Conservation (phyloP, 1,284 basidiomycete species). For the Boletus sp. region DNA sequence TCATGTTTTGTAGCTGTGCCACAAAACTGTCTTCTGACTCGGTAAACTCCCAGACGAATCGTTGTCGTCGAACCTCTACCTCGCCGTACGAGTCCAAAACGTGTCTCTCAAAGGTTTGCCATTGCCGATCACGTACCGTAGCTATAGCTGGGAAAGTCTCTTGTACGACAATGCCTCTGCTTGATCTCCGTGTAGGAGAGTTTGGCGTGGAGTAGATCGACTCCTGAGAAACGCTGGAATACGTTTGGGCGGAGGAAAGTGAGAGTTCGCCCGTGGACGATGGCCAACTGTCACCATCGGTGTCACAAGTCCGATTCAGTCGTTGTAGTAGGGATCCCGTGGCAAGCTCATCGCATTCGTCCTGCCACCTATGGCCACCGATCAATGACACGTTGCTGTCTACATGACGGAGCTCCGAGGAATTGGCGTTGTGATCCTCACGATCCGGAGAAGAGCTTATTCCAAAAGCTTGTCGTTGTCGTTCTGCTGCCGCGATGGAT, state of each 20-base stretch:
- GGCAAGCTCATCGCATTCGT: slow-evolving; percentile 38
- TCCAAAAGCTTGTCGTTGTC: slow-evolving; percentile 45
- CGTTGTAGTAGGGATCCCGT: slow-evolving; percentile 52
- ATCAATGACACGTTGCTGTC: slow-evolving; percentile 52
- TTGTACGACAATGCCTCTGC: slow-evolving; percentile 2
- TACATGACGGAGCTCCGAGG: slow-evolving; percentile 36
- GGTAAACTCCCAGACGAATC: slow-evolving; percentile 64
- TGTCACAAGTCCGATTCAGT: slow-evolving; percentile 29
- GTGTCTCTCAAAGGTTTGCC: slow-evolving; percentile 24
- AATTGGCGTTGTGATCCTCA: slow-evolving; percentile 13
- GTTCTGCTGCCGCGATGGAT: slow-evolving; percentile 40
- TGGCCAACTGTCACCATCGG: slow-evolving; percentile 7
- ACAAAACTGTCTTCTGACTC: slow-evolving; percentile 70
- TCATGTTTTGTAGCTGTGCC: slow-evolving; percentile 56
- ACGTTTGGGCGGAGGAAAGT: slow-evolving; percentile 11
- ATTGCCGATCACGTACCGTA: slow-evolving; percentile 17
- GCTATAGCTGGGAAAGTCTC: slow-evolving; percentile 11
- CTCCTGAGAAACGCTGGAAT: slow-evolving; percentile 21
- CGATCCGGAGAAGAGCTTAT: slow-evolving; percentile 41
- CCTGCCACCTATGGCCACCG: slow-evolving; percentile 40
- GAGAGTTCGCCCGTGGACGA: slow-evolving; percentile 10
- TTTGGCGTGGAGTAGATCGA: slow-evolving; percentile 23
- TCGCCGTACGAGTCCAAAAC: slow-evolving; percentile 37
- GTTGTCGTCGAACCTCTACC: slow-evolving; percentile 58
- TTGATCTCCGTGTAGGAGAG: slow-evolving; percentile 16